A percentile compares a stretch with the other conserved stretches of the same genome.
Conservation (phyloP, 768 basidiomycete genomes). For the Gautieria morchelliformis region DNA sequence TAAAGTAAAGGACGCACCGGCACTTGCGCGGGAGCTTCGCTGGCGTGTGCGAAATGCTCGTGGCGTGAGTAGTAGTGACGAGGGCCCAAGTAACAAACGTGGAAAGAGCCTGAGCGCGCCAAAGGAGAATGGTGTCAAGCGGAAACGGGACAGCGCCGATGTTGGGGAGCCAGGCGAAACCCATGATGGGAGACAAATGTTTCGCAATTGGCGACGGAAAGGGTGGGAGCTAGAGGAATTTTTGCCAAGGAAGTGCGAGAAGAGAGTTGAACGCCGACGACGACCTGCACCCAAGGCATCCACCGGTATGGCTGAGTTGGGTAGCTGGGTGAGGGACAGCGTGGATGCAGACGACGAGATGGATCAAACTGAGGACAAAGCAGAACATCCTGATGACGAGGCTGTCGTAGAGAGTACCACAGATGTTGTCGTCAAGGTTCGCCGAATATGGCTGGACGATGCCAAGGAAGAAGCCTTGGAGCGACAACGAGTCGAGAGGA, state of each 20-base stretch:
- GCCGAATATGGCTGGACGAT: constrained; percentile 32
- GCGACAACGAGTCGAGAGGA: constrained; percentile 61
- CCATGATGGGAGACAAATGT: constrained; percentile 22
- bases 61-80: constrained; percentile 62
- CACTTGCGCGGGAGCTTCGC: constrained; percentile 72
- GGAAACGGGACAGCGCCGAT: constrained; percentile 9
- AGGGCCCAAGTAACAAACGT: constrained; percentile 18
- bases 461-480: constrained; percentile 37
- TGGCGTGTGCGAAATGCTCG: constrained; percentile 67
- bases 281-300: constrained; percentile 22
- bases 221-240: constrained; percentile 50
- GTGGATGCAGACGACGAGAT: constrained; percentile 15
- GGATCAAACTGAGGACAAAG: constrained; percentile 8
- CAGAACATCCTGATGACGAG: constrained; percentile 11
- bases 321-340: constrained; percentile 33
- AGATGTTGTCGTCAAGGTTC: constrained; percentile 47
- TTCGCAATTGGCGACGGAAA: constrained; percentile 62
- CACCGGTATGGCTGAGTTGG: constrained; percentile 30
- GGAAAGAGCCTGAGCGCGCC: background rate
- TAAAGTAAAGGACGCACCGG: constrained; percentile 72
- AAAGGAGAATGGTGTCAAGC: constrained; percentile 2
- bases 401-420: constrained; percentile 35
- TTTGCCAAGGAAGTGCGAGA: constrained; percentile 33
- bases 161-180: constrained; percentile 10
- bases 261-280: constrained; percentile 26